A percentile compares a stretch with the other conserved stretches of the same genome.
phyloP scores from a whole-genome alignment of 2,329 filamentous ascomycete genomes.

The Colletotrichum karsti region DNA sequence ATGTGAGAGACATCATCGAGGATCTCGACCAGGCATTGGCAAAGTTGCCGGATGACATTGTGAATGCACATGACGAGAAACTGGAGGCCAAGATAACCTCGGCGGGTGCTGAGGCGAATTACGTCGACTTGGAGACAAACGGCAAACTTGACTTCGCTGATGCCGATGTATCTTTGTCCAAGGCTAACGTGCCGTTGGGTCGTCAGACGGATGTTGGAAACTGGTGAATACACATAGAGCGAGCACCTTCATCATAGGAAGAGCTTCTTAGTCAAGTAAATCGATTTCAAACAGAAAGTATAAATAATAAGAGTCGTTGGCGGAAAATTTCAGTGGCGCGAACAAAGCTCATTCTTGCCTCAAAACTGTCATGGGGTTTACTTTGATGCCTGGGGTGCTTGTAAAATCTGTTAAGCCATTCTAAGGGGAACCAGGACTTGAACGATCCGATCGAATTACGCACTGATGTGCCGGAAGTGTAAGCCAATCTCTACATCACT shows the following conservation, averaged over 20 bases:
- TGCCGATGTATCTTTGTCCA: neutral
- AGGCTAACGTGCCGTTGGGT: neutral
- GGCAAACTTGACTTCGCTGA: neutral
- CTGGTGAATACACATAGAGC: neutral
- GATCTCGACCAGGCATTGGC: conserved; percentile 71
- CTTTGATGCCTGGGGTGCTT: no score
- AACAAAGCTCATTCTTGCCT: no score
- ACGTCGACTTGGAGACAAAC: neutral
- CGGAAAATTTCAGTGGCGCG: no score
- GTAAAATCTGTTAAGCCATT: no score
- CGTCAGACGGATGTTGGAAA: neutral
- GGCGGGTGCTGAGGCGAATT: neutral
- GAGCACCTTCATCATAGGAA: no score
- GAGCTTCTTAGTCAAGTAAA: no score
- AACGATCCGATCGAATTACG: no score
- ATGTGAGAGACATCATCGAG: conserved; percentile 76
- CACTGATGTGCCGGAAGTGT: neutral
- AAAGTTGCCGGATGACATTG: neutral
- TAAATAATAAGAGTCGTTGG: no score
- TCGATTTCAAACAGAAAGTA: no score
- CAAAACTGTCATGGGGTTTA: no score
- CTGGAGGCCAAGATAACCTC: neutral
- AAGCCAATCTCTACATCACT: neutral
- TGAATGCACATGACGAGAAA: neutral
- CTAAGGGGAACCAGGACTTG: no score